Evolutionary conservation across 345 rosid genomes (phyloP).

Genomic region (Reutealis trisperma): DNA sequence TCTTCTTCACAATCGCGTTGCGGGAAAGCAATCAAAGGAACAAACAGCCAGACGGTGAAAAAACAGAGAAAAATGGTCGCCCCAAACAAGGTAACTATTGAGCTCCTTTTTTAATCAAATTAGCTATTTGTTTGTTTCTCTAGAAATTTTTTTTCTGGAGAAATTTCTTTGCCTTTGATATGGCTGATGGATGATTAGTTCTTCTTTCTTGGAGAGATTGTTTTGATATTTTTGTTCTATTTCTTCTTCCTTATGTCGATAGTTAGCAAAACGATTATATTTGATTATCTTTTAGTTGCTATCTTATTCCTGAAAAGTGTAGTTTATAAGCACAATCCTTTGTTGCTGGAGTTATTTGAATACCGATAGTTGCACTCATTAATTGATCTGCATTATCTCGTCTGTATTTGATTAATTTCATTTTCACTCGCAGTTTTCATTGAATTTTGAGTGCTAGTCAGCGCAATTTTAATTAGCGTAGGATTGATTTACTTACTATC

Average conservation of each 20-base stretch:
- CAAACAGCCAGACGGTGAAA: not conserved
- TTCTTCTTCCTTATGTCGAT: not conserved
- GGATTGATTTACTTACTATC: not conserved
- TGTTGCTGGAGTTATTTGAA: not conserved
- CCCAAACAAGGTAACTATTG: not conserved
- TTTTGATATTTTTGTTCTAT: not conserved
- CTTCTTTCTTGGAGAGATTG: not conserved
- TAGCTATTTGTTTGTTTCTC: not conserved
- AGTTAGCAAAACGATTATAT: not conserved
- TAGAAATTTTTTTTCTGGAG: not conserved
- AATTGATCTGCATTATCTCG: not conserved
- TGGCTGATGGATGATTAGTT: no score
- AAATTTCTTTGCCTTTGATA: no score
- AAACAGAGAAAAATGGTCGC: constrained; percentile 10
- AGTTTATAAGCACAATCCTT: not conserved
- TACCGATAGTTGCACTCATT: not conserved
- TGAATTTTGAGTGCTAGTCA: not conserved
- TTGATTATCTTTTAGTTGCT: not conserved
- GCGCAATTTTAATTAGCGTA: not conserved
- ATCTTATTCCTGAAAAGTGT: not conserved
- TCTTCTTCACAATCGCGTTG: not conserved
- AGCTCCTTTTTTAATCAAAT: not conserved
- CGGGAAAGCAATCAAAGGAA: not conserved
- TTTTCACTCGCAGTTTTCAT: no score
- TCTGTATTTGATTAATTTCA: not conserved